These are phyloP conservation scores for Lolium multiflorum DNA, from an alignment of 176 grass and related monocot species.

Conservation along the genomic window DNA sequence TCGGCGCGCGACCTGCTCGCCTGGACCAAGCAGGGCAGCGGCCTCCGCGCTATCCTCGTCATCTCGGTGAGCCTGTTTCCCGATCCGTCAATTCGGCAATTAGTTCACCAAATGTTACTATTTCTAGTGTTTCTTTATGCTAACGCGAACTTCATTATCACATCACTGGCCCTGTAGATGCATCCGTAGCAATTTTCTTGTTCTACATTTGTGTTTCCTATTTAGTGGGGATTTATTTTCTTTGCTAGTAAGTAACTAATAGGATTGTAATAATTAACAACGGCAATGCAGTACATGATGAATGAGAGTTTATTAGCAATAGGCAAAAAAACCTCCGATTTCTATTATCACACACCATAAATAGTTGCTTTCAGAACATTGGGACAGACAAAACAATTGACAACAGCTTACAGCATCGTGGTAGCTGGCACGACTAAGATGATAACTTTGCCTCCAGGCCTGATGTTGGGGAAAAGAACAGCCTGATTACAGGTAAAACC, in stretches of 20 bases:
- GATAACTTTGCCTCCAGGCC: not conserved
- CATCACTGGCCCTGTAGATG: not conserved
- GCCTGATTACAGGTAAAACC: not conserved
- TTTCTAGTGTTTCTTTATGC: not conserved
- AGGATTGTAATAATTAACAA: not conserved
- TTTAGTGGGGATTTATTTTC: not conserved
- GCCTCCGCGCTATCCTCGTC: conserved; percentile 83
- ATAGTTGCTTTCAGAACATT: not conserved
- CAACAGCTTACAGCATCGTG: no score
- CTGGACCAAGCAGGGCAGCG: conserved; percentile 76
- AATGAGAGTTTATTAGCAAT: not conserved
- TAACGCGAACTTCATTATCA: not conserved
- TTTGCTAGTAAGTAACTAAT: not conserved
- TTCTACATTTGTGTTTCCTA: not conserved
- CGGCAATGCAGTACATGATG: not conserved
- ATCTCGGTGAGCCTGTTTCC: conserved; percentile 65
- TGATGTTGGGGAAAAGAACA: not conserved
- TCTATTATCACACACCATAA: not conserved
- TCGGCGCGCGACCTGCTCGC: conserved; percentile 64
- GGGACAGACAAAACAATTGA: no score
- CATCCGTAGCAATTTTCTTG: not conserved
- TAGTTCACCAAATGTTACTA: not conserved
- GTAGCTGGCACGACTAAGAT: not conserved
- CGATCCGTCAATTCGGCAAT: not conserved
- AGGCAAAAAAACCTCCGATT: not conserved